Evolutionary conservation across 73 alveolate genomes (phyloP).

Genomic region (Paramecium tetraurelia): DNA sequence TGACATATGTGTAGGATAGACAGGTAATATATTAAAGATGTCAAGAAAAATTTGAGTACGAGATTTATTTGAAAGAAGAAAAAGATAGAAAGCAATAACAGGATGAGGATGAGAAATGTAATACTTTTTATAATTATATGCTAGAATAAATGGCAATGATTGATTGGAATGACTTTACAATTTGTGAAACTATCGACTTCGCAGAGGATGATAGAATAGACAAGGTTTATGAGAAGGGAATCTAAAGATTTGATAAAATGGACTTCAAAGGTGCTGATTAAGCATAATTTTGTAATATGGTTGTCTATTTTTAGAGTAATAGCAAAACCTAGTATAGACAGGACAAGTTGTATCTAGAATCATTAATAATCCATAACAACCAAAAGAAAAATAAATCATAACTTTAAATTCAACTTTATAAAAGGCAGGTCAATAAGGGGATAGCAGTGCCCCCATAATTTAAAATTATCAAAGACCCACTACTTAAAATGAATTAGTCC

Average conservation of each 20-base stretch:
- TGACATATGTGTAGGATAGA: slow-evolving; percentile 33
- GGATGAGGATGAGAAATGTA: slow-evolving; percentile 74
- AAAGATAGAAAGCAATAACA: slow-evolving; percentile 74
- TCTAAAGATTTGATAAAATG: slow-evolving; percentile 64
- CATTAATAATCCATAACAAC: slow-evolving; percentile 51
- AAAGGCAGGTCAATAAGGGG: slow-evolving; percentile 31
- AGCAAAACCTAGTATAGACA: slow-evolving; percentile 66
- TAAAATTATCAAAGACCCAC: slow-evolving; percentile 82
- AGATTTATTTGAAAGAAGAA: slow-evolving; percentile 76
- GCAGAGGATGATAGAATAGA: slow-evolving; percentile 85
- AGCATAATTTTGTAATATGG: slow-evolving; percentile 46
- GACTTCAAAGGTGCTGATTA: slow-evolving; percentile 58
- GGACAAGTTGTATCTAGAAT: slow-evolving; percentile 66
- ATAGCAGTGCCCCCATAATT: slow-evolving; percentile 79
- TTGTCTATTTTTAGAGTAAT: background rate
- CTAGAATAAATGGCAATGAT: slow-evolving; percentile 69
- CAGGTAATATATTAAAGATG: slow-evolving; percentile 32
- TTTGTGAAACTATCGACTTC: slow-evolving; percentile 93
- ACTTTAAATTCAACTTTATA: slow-evolving; percentile 14
- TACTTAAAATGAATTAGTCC: slow-evolving; percentile 67
- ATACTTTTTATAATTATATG: background rate
- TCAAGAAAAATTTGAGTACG: slow-evolving; percentile 69
- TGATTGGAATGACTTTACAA: slow-evolving; percentile 97
- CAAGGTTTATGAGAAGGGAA: slow-evolving; percentile 61
- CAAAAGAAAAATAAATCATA: slow-evolving; percentile 34